Conservation (phyloP, 345 rosid species). For the Arabis hirsuta region DNA sequence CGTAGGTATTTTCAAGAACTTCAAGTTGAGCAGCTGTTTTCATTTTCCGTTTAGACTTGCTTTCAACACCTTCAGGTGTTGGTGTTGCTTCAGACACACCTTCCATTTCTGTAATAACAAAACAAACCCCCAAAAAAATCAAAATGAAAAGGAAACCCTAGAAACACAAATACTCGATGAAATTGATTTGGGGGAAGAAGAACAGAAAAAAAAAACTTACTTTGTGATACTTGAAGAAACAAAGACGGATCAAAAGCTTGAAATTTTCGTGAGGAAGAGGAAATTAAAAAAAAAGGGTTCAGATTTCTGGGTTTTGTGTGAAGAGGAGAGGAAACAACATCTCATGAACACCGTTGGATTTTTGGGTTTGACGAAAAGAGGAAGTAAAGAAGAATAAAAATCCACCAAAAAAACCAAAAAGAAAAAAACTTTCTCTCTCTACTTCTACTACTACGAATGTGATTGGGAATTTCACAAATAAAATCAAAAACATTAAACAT, state of each 20-base stretch:
- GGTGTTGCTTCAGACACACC: slow-evolving; percentile 54
- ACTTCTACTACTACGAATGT: slow-evolving; percentile 37
- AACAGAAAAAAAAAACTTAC: slow-evolving; percentile 21
- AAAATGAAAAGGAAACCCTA: slow-evolving; percentile 24
- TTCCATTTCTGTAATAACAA: slow-evolving; percentile 46
- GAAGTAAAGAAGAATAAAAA: slow-evolving; percentile 46
- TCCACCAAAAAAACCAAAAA: slow-evolving; percentile 41
- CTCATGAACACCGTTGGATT: slow-evolving; percentile 39
- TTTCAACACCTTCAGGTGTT: slow-evolving; percentile 61
- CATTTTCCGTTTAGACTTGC: slow-evolving; percentile 83
- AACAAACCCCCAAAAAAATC: slow-evolving; percentile 24
- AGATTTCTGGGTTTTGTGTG: neutral
- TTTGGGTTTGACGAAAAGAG: slow-evolving; percentile 46
- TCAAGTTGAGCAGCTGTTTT: slow-evolving; percentile 93
- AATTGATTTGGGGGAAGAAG: slow-evolving; percentile 27
- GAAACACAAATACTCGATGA: slow-evolving; percentile 3
- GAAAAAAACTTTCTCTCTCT: slow-evolving; percentile 45
- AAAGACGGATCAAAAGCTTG: slow-evolving; percentile 32
- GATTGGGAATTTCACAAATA: slow-evolving; percentile 60
- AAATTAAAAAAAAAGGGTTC: neutral
- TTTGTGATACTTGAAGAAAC: slow-evolving; percentile 17
- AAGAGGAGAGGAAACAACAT: neutral
- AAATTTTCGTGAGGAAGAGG: neutral
- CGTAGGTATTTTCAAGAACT: slow-evolving; percentile 76
- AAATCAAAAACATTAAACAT: slow-evolving; percentile 39